phyloP scores from a whole-genome alignment of 108 stramenopile species.

The Nitzschia sp. region DNA sequence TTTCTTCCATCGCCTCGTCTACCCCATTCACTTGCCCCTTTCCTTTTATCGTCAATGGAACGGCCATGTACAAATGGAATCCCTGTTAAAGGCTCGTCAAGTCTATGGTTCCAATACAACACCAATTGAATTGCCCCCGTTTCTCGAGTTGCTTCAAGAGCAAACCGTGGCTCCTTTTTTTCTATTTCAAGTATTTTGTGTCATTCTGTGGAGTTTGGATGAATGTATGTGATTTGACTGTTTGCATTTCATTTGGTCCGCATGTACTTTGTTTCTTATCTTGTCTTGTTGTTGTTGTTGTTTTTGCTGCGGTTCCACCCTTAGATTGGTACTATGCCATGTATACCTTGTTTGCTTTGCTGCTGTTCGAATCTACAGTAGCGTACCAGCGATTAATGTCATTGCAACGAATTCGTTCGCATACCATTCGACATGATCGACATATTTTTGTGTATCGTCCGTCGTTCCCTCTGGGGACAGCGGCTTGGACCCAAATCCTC shows the following conservation, averaged over 20 bases:
- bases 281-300: neutral
- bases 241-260: neutral
- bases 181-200: conserved; percentile 97
- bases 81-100: conserved; percentile 28
- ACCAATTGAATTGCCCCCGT: conserved; percentile 84
- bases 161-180: conserved; percentile 95
- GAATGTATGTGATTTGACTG: conserved; percentile 65
- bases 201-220: conserved; percentile 93
- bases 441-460: conserved; percentile 54
- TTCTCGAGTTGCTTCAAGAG: conserved; percentile 79
- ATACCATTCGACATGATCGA: conserved; percentile 24
- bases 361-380: conserved; percentile 91
- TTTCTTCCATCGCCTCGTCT: conserved; percentile 56
- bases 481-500: conserved; percentile 62
- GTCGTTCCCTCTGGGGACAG: conserved; percentile 15
- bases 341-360: conserved; percentile 89
- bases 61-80: conserved; percentile 42
- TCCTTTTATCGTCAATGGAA: conserved; percentile 62
- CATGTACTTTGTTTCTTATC: neutral
- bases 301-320: neutral
- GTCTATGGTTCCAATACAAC: conserved; percentile 86
- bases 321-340: conserved; percentile 89
- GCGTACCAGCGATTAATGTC: conserved; percentile 81
- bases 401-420: conserved; percentile 73
- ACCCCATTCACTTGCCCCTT: conserved; percentile 68